Evolutionary conservation across 257 asterid genomes (phyloP), one percentile per base, ranked within the genome.

Genomic region (Cinchona pubescens): DNA sequence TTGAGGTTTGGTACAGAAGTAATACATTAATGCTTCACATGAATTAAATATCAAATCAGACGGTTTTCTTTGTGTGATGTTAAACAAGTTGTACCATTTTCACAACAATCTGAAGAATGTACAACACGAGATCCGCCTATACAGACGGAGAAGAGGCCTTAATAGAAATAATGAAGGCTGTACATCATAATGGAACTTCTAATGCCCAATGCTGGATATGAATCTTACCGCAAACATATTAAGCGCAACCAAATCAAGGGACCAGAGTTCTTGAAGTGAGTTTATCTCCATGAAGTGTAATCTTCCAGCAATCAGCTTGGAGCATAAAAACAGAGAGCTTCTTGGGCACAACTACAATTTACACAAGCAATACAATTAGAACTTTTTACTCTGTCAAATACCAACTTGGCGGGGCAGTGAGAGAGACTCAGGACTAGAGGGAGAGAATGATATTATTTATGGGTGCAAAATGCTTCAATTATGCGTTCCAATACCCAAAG

Each of bases 291-390:
- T 78, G 76, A 42, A 94, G 79, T 32, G 95, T 90, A 73, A 94
- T 72, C 89, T 94, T 94, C 98, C 97, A 92, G 84, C 91, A 68
- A 76, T 87, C 95, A 66, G 85, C 97, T 85, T 89, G 95, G 62
- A 94, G 89, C 88, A 87, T 78, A 75, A 94, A 94, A 58, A 90
- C 92, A 14, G 97, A 90, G 40, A 46, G 80, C 82, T 82, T 90
- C 73, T 92, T 92, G 25, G 96, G 96, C 76, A 92, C 96, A 83
- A 88, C 97, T 90, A 90, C 82, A 76, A 81, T 64, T 59, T 75
- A 65, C 51, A n/a, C 27, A 63, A 62, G 67, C 35, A 21, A 34
- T 9, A 42, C 16, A 64, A 21, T 42, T 56, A 64, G 60, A 43
- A 53, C n/a, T n/a, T n/a, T n/a, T n/a, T n/a, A 61, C 62, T 68